Evolutionary conservation across 306 rosid genomes (phyloP).

Genomic region (Vigna angularis): DNA sequence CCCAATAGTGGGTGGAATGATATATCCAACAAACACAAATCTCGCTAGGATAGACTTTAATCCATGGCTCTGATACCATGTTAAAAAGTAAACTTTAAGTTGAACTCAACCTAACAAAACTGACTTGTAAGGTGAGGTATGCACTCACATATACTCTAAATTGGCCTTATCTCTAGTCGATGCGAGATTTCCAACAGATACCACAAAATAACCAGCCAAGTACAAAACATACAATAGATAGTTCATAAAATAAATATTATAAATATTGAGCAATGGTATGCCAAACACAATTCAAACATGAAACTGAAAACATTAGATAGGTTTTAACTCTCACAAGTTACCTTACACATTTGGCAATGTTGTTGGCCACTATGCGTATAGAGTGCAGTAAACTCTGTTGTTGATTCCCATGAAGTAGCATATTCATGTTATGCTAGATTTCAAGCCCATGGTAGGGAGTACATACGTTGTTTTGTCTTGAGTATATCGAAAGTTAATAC

Average conservation of each 20-base stretch:
- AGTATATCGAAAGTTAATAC: not conserved
- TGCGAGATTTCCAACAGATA: not conserved
- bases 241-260: not conserved
- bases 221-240: not conserved
- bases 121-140: too few species aligned
- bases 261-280: not conserved
- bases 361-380: not conserved
- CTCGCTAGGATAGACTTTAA: too few species aligned
- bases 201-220: constrained; percentile 2
- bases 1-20: too few species aligned
- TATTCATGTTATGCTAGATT: not conserved
- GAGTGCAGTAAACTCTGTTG: constrained; percentile 16
- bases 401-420: not conserved
- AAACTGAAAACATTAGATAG: not conserved
- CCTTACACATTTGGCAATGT: not conserved
- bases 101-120: too few species aligned
- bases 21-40: too few species aligned
- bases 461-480: not conserved
- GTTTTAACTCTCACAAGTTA: not conserved
- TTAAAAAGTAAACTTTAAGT: too few species aligned
- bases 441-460: not conserved
- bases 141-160: too few species aligned
- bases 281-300: not conserved
- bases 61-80: too few species aligned
- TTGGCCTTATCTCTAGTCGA: too few species aligned